Evolutionary conservation across 2,329 filamentous ascomycete genomes (phyloP).

Genomic region (Plectosphaerella cucumerina): DNA sequence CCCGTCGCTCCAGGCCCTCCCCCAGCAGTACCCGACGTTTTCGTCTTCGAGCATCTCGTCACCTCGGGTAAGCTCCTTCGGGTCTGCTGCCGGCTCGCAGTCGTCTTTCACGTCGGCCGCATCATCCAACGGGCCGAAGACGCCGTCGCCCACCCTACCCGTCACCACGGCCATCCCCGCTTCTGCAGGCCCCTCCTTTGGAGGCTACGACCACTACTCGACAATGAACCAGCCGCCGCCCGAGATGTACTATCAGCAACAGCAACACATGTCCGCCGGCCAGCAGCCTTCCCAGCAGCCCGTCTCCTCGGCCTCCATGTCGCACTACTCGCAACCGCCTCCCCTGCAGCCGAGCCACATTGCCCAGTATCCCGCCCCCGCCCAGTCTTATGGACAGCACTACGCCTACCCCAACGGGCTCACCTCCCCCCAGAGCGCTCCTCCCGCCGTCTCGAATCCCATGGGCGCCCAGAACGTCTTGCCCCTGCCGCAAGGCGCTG

Average conservation of each 20-base stretch:
- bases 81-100: conserved; percentile 51
- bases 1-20: conserved; percentile 61
- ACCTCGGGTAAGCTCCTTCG: conserved; percentile 72
- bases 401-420: conserved; percentile 77
- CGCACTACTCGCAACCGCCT: conserved; percentile 77
- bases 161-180: conserved; percentile 40
- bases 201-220: conserved; percentile 39
- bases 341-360: conserved; percentile 66
- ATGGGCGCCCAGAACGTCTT: conserved; percentile 66
- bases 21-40: conserved; percentile 64
- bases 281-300: conserved; percentile 71
- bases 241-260: conserved; percentile 80
- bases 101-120: conserved; percentile 52
- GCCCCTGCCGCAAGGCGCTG: conserved; percentile 59
- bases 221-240: conserved; percentile 78
- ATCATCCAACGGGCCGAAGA: conserved; percentile 65
- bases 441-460: conserved; percentile 64
- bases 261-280: conserved; percentile 72
- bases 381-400: conserved; percentile 47
- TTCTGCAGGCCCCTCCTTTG: conserved; percentile 30
- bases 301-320: conserved; percentile 66
- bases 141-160: conserved; percentile 67
- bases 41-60: conserved; percentile 65
- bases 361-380: conserved; percentile 61
- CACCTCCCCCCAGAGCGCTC: conserved; percentile 70